Percentiles rank a stretch among this genome's conserved stretches.
These are phyloP conservation scores for Plasmodium coatneyi DNA, from an alignment of 169 alveolate genomes.

Conservation along the genomic window DNA sequence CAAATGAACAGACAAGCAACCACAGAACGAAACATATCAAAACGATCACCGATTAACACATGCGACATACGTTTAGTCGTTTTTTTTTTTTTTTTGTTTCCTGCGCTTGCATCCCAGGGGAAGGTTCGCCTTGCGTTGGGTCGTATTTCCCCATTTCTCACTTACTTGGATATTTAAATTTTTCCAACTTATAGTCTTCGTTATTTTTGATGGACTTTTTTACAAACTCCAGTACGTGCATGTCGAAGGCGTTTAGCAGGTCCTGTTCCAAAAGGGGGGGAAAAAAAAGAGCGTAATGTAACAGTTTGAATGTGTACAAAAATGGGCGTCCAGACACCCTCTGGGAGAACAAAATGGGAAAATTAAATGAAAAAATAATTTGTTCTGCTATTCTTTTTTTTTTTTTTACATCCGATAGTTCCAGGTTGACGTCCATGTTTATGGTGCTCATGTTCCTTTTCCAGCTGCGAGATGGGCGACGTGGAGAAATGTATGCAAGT, in stretches of 20 bases:
- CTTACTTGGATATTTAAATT: constrained; percentile 71
- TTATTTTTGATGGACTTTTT: constrained; percentile 44
- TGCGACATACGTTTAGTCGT: background rate
- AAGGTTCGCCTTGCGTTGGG: background rate
- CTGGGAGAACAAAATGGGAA: background rate
- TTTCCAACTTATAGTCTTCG: constrained; percentile 59
- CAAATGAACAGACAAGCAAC: background rate
- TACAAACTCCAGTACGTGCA: constrained; percentile 51
- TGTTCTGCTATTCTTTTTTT: background rate
- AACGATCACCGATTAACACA: background rate
- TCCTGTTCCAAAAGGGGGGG: constrained; percentile 8
- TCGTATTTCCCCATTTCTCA: background rate
- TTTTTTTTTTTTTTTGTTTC: background rate
- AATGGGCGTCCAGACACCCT: background rate
- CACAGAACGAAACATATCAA: background rate
- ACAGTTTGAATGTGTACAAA: background rate
- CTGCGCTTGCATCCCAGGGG: background rate
- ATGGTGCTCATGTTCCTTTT: constrained; percentile 60
- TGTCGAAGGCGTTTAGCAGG: constrained; percentile 48
- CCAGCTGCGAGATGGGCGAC: constrained; percentile 8
- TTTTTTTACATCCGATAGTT: constrained; percentile 33
- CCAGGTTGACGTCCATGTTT: constrained; percentile 23
- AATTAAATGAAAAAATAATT: background rate
- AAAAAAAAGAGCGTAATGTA: background rate
- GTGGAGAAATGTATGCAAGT: background rate